Evolutionary conservation across 2,329 filamentous ascomycete species (phyloP).

Genomic region (Xylogone sp.): DNA sequence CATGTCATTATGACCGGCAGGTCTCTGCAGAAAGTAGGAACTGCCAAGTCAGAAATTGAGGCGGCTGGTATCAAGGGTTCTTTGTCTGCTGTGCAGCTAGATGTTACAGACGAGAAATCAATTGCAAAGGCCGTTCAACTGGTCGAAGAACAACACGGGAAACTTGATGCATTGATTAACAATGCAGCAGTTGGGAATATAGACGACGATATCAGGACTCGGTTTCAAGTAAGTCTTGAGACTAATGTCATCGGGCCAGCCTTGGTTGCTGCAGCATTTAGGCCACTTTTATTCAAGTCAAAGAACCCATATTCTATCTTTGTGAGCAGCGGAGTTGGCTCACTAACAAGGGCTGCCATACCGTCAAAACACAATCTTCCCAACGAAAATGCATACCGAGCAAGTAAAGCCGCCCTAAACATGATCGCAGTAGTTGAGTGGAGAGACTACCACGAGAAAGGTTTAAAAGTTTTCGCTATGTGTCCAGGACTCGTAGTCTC

Average conservation of each 20-base stretch:
- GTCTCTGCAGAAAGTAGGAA: constrained; percentile 12
- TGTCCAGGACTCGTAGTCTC: constrained; percentile 27
- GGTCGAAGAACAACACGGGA: constrained; percentile 6
- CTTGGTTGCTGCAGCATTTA: constrained; percentile 6
- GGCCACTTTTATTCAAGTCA: constrained; percentile 19
- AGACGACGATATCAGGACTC: neutral
- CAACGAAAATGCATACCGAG: constrained; percentile 5
- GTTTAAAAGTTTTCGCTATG: constrained; percentile 21
- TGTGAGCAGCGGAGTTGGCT: constrained; percentile 7
- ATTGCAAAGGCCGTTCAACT: constrained; percentile 1
- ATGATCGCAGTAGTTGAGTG: constrained; percentile 17
- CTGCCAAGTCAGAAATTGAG: constrained; percentile 9
- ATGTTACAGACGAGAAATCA: constrained; percentile 7
- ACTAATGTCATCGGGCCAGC: constrained; percentile 10
- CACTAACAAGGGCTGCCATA: constrained; percentile 9
- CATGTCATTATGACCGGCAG: constrained; percentile 19
- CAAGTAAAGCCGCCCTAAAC: constrained; percentile 10
- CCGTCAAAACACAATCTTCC: neutral
- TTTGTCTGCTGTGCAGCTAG: constrained; percentile 8
- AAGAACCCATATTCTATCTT: constrained; percentile 5
- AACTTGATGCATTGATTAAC: constrained; percentile 23
- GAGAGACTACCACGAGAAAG: constrained; percentile 1
- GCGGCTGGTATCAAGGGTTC: constrained; percentile 12
- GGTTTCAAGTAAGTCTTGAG: constrained; percentile 3
- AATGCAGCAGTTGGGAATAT: constrained; percentile 8